These are phyloP conservation scores for Colletotrichum nymphaeae DNA, from an alignment of 2,329 filamentous ascomycete genomes.

Conservation along the genomic window DNA sequence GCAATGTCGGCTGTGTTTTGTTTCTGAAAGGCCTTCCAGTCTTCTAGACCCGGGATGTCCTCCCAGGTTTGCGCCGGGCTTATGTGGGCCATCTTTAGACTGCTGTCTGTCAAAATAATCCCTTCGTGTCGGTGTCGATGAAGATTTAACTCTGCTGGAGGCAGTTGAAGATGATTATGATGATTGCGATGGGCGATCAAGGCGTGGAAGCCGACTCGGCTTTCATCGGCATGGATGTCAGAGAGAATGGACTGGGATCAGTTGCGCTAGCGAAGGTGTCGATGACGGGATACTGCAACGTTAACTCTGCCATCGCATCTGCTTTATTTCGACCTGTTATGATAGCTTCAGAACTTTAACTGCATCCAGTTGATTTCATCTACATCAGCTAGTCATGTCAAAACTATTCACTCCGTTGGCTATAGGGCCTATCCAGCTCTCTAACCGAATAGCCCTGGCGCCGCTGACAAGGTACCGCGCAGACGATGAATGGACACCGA, in stretches of 20 bases:
- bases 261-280: neutral
- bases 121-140: neutral
- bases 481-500: conserved; percentile 38
- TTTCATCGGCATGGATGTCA: neutral
- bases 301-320: neutral
- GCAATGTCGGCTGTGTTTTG: neutral
- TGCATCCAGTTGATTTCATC: neutral
- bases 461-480: conserved; percentile 39
- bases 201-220: neutral
- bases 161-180: neutral
- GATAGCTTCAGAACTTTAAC: neutral
- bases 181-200: neutral
- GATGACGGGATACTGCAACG: neutral
- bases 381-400: conserved; percentile 24
- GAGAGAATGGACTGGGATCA: neutral
- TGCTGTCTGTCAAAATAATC: neutral
- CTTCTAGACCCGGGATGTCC: neutral
- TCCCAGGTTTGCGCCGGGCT: neutral
- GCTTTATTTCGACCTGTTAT: neutral
- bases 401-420: conserved; percentile 34
- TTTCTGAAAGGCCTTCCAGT: neutral
- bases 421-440: conserved; percentile 36
- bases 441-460: conserved; percentile 38
- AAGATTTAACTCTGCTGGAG: neutral
- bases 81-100: too few species aligned